Conservation (phyloP, 2,329 filamentous ascomycete genomes). For the Pseudopyrenochaeta lycopersici region DNA sequence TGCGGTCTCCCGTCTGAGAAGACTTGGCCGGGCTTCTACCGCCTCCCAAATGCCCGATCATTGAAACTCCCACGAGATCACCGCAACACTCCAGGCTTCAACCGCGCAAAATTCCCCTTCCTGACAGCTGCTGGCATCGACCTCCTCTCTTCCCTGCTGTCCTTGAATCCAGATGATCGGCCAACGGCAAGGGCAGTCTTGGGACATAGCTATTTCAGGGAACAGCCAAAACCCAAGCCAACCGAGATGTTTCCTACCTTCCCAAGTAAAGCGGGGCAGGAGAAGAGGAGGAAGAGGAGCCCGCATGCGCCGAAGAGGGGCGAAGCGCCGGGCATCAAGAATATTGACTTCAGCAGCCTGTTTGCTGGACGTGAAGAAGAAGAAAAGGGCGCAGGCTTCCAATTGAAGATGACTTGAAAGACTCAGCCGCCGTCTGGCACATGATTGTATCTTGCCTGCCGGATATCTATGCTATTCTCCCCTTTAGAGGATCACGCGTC, state of each 20-base stretch:
- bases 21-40: slow-evolving; percentile 85
- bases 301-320: slow-evolving; percentile 86
- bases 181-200: slow-evolving; percentile 79
- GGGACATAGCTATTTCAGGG: slow-evolving; percentile 82
- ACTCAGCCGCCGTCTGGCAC: neutral
- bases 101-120: slow-evolving; percentile 82
- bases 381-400: slow-evolving; percentile 59
- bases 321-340: slow-evolving; percentile 61
- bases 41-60: slow-evolving; percentile 84
- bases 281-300: slow-evolving; percentile 76
- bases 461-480: too few species aligned
- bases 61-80: slow-evolving; percentile 68
- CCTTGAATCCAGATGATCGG: slow-evolving; percentile 76
- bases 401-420: slow-evolving; percentile 40
- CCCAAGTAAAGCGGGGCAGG: slow-evolving; percentile 91
- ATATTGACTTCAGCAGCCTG: slow-evolving; percentile 59
- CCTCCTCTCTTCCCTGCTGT: slow-evolving; percentile 74
- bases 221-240: slow-evolving; percentile 89
- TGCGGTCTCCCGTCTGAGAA: slow-evolving; percentile 86
- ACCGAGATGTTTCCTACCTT: slow-evolving; percentile 97
- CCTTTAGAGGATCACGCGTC: too few species aligned
- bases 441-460: too few species aligned
- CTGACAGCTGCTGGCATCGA: slow-evolving; percentile 77
- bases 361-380: slow-evolving; percentile 60
- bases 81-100: slow-evolving; percentile 57